A percentile compares a stretch with the other conserved stretches of the same genome.
These are phyloP conservation scores for Kwoniella bestiolae DNA, from an alignment of 768 basidiomycete genomes.

Conservation along the genomic window DNA sequence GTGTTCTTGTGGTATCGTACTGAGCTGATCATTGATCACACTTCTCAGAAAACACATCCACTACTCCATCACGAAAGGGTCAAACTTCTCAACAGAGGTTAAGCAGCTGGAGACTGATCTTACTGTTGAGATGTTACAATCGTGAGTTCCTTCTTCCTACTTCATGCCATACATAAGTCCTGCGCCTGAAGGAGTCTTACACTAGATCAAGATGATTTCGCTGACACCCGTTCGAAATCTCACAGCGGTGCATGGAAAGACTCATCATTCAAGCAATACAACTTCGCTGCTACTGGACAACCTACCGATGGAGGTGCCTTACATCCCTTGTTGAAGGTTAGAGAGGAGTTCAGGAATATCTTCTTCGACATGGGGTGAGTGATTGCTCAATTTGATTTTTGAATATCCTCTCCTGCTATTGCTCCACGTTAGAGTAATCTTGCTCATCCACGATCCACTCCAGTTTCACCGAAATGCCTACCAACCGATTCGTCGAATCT, in stretches of 20 bases:
- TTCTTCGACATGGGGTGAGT: constrained; percentile 98
- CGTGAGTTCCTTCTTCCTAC: constrained; percentile 64
- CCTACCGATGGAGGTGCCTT: constrained; percentile 88
- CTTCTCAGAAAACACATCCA: constrained; percentile 86
- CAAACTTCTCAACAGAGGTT: constrained; percentile 84
- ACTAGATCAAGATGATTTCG: too few relatives aligned
- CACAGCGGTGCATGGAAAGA: constrained; percentile 90
- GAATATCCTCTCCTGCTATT: too few relatives aligned
- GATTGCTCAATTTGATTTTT: too few relatives aligned
- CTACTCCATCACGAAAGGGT: constrained; percentile 85
- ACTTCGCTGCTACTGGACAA: constrained; percentile 94
- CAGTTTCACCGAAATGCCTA: constrained; percentile 99
- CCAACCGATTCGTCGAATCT: constrained; percentile 91
- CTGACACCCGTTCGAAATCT: background rate
- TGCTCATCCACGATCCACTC: too few relatives aligned
- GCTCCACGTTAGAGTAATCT: too few relatives aligned
- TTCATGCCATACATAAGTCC: background rate
- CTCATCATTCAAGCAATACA: constrained; percentile 94
- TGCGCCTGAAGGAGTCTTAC: too few relatives aligned
- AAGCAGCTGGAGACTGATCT: constrained; percentile 95
- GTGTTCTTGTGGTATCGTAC: too few relatives aligned
- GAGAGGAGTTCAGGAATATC: constrained; percentile 95
- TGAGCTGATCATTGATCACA: background rate
- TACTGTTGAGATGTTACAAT: constrained; percentile 90
- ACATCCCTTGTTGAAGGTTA: constrained; percentile 94